Base-by-base conservation (phyloP, 2,329 filamentous ascomycete species). In the Fusarium mundagurra region DNA sequence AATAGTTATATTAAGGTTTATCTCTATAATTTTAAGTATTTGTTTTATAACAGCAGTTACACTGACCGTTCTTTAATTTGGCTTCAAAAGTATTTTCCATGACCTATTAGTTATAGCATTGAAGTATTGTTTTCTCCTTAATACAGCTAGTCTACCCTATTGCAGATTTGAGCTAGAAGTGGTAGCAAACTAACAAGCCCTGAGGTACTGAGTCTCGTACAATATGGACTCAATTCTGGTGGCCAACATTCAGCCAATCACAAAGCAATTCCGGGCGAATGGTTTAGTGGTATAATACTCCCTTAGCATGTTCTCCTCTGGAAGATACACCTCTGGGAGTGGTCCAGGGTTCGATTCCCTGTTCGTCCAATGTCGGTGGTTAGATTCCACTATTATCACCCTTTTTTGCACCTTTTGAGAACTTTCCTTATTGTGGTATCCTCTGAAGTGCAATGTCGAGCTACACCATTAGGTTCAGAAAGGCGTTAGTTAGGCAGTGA, bases 251-350 rank as follows among this genome's bases (percentile, higher is more conserved):
- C 14, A 67, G 22, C 61, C 61, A 71, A 71, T 71, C 41, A 67
- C 4, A 29, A 45, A 24, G 27, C 41, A 33, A 41, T 34, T 36
- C 29, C 16, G 70, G 71, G 61, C 66, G 71, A 67, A 45, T 73
- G 71, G 71, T 74, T 73, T 73, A 73, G 71, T 73, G 71, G 71
- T 71, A 73, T 73, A 73, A 73, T 73, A 73, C 66, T 73, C 71
- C 66, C 69, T 71, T 71, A 71, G 69, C 67, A 71, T 57, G 38
- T 59, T 60, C 47, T 31, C n/a, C 8, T 39, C 8, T 17, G 41
- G n/a, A n/a, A n/a, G 20, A 29, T 18, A 50, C 9, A n/a, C 20
- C 14, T 69, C 45, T 71, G 68, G 66, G 71, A 73, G 71, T 73
- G 70, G 70, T 73, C 70, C 70, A 73, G 70, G 70, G 70, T 73